These are phyloP conservation scores for Oehlia diaphana DNA, from an alignment of 192 early-diverging fungal genomes.

Conservation along the genomic window DNA sequence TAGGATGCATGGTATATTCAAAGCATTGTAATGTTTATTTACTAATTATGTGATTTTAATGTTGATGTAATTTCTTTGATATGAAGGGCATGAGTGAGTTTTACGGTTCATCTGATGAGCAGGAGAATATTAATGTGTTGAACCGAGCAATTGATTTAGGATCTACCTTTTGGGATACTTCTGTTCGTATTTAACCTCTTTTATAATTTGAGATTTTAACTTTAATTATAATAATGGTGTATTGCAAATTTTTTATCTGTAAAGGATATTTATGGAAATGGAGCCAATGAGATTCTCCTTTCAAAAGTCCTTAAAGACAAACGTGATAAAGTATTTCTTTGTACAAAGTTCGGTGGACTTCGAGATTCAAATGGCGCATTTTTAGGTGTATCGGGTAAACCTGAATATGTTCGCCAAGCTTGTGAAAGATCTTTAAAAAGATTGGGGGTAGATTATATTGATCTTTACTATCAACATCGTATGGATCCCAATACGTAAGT, in stretches of 20 bases:
- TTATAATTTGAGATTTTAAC: no score
- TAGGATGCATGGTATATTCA: conserved; percentile 42
- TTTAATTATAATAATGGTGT: no score
- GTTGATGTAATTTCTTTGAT: no score
- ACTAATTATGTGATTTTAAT: not conserved
- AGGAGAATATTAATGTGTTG: conserved; percentile 39
- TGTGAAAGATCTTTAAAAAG: conserved; percentile 33
- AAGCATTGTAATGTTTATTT: no score
- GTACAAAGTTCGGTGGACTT: conserved; percentile 61
- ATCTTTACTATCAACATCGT: conserved; percentile 43
- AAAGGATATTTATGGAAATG: conserved; percentile 54
- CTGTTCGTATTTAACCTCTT: not conserved
- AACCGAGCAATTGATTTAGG: conserved; percentile 54
- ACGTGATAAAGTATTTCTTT: conserved; percentile 56
- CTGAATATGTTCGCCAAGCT: conserved; percentile 49
- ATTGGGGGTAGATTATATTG: conserved; percentile 37
- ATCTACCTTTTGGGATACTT: conserved; percentile 58
- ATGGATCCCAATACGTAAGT: conserved; percentile 37
- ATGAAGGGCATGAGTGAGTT: conserved; percentile 32
- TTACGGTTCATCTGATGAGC: conserved; percentile 41
- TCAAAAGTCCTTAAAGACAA: conserved; percentile 48
- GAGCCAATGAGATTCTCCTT: conserved; percentile 58
- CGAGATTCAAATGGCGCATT: not conserved
- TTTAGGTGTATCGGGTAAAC: conserved; percentile 35
- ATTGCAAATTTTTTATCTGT: not conserved